Conservation (phyloP, 1,139 yeast species). For the Kodamaea ohmeri region DNA sequence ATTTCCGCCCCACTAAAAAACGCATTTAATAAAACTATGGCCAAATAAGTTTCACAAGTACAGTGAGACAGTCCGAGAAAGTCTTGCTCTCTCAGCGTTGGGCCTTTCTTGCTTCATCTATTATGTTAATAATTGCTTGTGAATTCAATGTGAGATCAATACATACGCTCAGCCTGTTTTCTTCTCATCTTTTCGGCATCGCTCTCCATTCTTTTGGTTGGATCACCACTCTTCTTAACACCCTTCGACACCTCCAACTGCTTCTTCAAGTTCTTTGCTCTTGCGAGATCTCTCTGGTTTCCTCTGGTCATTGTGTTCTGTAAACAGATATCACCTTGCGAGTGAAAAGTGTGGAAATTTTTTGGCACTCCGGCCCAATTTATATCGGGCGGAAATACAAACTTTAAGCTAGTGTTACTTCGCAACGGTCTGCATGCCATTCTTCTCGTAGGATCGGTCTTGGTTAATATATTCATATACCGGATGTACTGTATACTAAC, state of each 20-base stretch:
- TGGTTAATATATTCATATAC: background rate
- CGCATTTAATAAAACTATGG: no score
- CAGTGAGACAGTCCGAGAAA: no score
- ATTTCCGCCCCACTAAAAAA: no score
- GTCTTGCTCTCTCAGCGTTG: background rate
- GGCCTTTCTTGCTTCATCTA: slow-evolving; percentile 6
- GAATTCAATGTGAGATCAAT: background rate
- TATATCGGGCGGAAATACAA: background rate
- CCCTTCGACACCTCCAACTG: slow-evolving; percentile 58
- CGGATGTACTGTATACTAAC: background rate
- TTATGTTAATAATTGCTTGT: background rate
- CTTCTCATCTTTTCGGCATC: slow-evolving; percentile 88
- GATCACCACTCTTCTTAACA: slow-evolving; percentile 77
- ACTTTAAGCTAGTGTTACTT: background rate
- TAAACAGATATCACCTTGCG: background rate
- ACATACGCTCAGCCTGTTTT: slow-evolving; percentile 80
- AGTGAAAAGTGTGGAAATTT: slow-evolving; percentile 5
- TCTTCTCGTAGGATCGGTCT: background rate
- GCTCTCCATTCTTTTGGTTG: slow-evolving; percentile 74
- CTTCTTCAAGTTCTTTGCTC: slow-evolving; percentile 84
- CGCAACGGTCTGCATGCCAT: slow-evolving; percentile 3
- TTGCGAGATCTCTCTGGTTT: slow-evolving; percentile 91
- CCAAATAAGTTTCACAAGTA: no score
- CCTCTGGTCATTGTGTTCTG: slow-evolving; percentile 92
- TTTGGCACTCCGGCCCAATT: background rate